Percentiles rank a stretch among this genome's conserved stretches.
Conservation (phyloP, 1,139 yeast species). For the Yamadazyma pseudoaaseri region DNA sequence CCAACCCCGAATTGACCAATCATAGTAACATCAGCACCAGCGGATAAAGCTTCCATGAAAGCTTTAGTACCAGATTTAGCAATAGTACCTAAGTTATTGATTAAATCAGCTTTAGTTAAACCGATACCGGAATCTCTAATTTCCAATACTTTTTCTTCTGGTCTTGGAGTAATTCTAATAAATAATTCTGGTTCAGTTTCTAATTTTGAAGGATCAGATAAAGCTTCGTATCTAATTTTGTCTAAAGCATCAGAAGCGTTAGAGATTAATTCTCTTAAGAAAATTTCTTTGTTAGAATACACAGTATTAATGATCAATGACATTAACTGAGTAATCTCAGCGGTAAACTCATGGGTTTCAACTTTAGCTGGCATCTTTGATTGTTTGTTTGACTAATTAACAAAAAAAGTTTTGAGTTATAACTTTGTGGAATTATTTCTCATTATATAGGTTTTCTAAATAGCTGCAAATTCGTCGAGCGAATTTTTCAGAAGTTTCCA, state of each 20-base stretch:
- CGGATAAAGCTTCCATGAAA: conserved; percentile 98
- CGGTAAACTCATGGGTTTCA: conserved; percentile 96
- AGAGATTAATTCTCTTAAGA: conserved; percentile 98
- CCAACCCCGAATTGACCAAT: conserved; percentile 99
- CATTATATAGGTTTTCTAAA: conserved; percentile 7
- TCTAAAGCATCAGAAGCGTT: conserved; percentile 87
- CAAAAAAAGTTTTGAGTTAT: conserved; percentile 3
- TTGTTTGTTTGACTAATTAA: background rate
- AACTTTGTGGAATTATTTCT: conserved; percentile 2
- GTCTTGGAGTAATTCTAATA: conserved; percentile 95
- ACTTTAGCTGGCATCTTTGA: conserved; percentile 55
- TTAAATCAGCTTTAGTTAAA: conserved; percentile 99
- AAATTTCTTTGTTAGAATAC: conserved; percentile 98
- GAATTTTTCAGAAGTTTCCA: conserved; percentile 28
- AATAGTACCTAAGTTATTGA: conserved; percentile 99
- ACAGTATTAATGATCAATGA: conserved; percentile 99
- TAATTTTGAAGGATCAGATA: conserved; percentile 86
- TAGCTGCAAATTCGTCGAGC: conserved; percentile 16
- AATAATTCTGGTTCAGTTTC: conserved; percentile 96
- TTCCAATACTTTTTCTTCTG: conserved; percentile 91
- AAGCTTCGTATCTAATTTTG: conserved; percentile 96
- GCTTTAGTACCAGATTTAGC: conserved; percentile 99
- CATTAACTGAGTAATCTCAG: conserved; percentile 99
- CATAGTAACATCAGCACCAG: conserved; percentile 99
- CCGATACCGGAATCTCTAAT: conserved; percentile 99